Conservation (phyloP, 352 stramenopile genomes). For the Phytophthora crassamura region DNA sequence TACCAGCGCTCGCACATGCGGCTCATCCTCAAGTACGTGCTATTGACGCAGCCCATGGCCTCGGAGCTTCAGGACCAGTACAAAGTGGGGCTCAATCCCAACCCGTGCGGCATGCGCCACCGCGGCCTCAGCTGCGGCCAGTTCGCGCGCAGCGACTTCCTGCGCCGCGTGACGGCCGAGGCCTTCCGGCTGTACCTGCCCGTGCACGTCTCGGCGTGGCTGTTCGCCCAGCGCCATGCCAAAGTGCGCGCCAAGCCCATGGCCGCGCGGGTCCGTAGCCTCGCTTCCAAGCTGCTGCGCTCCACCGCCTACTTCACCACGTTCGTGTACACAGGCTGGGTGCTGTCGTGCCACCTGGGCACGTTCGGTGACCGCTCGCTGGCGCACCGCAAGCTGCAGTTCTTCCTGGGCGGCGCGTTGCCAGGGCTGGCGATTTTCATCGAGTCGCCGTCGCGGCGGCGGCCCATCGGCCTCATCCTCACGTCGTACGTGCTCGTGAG, state of each 20-base stretch:
- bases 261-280: slow-evolving; percentile 31
- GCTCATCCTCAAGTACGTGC: slow-evolving; percentile 69
- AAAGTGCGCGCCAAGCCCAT: slow-evolving; percentile 47
- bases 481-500: slow-evolving; percentile 68
- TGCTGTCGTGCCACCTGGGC: slow-evolving; percentile 48
- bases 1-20: slow-evolving; percentile 63
- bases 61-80: slow-evolving; percentile 50
- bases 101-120: slow-evolving; percentile 56
- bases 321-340: slow-evolving; percentile 64
- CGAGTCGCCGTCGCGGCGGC: slow-evolving; percentile 51
- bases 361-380: slow-evolving; percentile 52
- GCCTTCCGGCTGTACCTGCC: slow-evolving; percentile 62
- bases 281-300: slow-evolving; percentile 48
- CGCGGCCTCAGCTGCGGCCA: slow-evolving; percentile 43
- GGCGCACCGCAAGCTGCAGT: slow-evolving; percentile 59
- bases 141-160: slow-evolving; percentile 50
- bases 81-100: slow-evolving; percentile 51
- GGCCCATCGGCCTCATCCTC: slow-evolving; percentile 67
- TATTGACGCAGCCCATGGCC: slow-evolving; percentile 44
- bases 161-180: slow-evolving; percentile 43
- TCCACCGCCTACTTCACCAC: slow-evolving; percentile 61
- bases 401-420: slow-evolving; percentile 53
- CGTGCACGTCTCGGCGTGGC: slow-evolving; percentile 61
- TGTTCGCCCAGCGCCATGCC: slow-evolving; percentile 49
- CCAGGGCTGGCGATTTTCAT: slow-evolving; percentile 59